These are phyloP conservation scores for Aspergillus awamori DNA, from an alignment of 2,329 filamentous ascomycete genomes.

Conservation along the genomic window DNA sequence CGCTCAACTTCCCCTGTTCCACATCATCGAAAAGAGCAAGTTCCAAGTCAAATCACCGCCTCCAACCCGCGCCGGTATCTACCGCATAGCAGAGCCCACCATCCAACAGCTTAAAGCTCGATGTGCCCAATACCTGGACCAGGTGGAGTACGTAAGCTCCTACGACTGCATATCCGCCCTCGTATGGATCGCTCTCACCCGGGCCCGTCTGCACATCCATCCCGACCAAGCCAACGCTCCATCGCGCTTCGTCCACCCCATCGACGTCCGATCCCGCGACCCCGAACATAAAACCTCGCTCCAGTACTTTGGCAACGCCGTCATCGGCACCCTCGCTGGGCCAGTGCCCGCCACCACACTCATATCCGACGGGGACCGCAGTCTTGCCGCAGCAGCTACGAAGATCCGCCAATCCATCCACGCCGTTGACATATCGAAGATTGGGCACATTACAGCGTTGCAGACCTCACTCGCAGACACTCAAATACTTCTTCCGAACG, in stretches of 20 bases:
- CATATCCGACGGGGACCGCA: constrained; percentile 11
- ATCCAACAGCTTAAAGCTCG: constrained; percentile 22
- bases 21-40: constrained; percentile 19
- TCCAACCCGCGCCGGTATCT: constrained; percentile 18
- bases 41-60: constrained; percentile 14
- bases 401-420: constrained; percentile 26
- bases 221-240: constrained; percentile 15
- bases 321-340: constrained; percentile 21
- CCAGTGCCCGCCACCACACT: constrained; percentile 16
- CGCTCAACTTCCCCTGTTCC: constrained; percentile 18
- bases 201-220: constrained; percentile 22
- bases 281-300: constrained; percentile 21
- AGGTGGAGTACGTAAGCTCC: constrained; percentile 26
- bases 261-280: constrained; percentile 27
- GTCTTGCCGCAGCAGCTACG: constrained; percentile 23
- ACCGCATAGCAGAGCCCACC: constrained; percentile 17
- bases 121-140: constrained; percentile 16
- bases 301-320: constrained; percentile 29
- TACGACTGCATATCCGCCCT: constrained; percentile 31
- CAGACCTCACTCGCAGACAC: constrained; percentile 18
- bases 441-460: constrained; percentile 19
- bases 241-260: constrained; percentile 24
- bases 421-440: constrained; percentile 15
- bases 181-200: constrained; percentile 28
- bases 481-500: constrained; percentile 17